phyloP scores from a whole-genome alignment of 2,329 filamentous ascomycete species.

The Colletotrichum phormii region DNA sequence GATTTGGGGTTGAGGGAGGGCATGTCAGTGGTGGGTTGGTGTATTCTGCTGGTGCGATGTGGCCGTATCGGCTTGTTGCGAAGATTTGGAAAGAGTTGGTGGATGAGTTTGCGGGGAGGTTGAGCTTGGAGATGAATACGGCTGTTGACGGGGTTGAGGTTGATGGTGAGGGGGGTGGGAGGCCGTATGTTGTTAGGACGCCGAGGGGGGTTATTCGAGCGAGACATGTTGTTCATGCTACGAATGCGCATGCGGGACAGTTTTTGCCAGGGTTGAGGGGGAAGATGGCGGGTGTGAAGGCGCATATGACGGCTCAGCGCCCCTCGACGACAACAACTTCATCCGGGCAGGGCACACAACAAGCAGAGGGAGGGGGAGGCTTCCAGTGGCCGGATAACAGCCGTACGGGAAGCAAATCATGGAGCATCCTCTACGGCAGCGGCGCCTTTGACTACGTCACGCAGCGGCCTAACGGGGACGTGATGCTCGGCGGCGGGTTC shows the following conservation, averaged over 20 bases:
- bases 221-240: constrained; percentile 67
- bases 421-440: constrained; percentile 59
- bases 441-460: constrained; percentile 63
- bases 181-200: constrained; percentile 58
- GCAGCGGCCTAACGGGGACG: constrained; percentile 58
- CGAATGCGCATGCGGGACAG: constrained; percentile 64
- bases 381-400: constrained; percentile 47
- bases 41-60: constrained; percentile 61
- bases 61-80: constrained; percentile 62
- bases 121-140: constrained; percentile 53
- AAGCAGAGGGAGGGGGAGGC: neutral
- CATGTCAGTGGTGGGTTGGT: constrained; percentile 55
- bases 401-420: constrained; percentile 58
- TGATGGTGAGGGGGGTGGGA: constrained; percentile 18
- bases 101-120: constrained; percentile 42
- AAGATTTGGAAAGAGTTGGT: constrained; percentile 57
- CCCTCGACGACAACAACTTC: constrained; percentile 44
- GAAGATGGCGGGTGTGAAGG: constrained; percentile 57
- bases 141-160: constrained; percentile 44
- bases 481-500: constrained; percentile 68
- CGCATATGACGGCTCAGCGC: constrained; percentile 63
- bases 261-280: constrained; percentile 62
- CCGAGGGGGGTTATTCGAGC: constrained; percentile 56
- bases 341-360: neutral
- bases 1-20: constrained; percentile 49